Evolutionary conservation across 352 stramenopile species (phyloP), one percentile per base, ranked within the genome.

Genomic region (Phytopythium kandeliae): DNA sequence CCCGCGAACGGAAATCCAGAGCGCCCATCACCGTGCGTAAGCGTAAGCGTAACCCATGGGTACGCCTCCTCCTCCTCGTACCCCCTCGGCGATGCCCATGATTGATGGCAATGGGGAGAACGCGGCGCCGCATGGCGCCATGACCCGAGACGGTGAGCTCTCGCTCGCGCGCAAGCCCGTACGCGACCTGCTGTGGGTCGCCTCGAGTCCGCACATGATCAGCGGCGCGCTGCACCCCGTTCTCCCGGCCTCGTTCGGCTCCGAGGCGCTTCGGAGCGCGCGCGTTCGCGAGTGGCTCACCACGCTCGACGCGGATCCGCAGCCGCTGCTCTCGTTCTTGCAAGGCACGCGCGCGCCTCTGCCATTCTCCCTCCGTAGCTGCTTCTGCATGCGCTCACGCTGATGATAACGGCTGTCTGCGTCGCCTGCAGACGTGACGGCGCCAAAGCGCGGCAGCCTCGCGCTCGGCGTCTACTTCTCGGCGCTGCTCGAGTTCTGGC

Each of bases 391-490:
- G 28, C 28, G 28, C 28, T 21, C 13, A 45, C 12, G 34, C 22
- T 43, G 51, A 17, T 22, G 47, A 21, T 61, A 17, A 51, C 48
- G 26, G 24, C 4, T 51, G 4, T 4, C 2, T 45, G 30, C 44
- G 42, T 26, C 34, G 9, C 34, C 3, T 61, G 22, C 54, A 86
- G 75, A 65, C 34, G 65, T 65, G 33, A 74, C 54, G 12, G 57
- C 58, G 25, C 54, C 62, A 36, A 67, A 63, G 26, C 57, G 57
- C 36, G 64, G 54, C 37, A 67, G 48, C 21, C 51, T 90, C 33
- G 77, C 77, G 15, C 58, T 91, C 1, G 76, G 79, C 9, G 73
- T 86, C 36, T 91, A 87, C 65, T 88, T 87, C 62, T 78, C 79
- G 19, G 63, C 64, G 28, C 57, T 91, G 37, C 57, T 89, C 24